Evolutionary conservation across 106 monocot species (phyloP).

Genomic region (Iris macrosiphon): DNA sequence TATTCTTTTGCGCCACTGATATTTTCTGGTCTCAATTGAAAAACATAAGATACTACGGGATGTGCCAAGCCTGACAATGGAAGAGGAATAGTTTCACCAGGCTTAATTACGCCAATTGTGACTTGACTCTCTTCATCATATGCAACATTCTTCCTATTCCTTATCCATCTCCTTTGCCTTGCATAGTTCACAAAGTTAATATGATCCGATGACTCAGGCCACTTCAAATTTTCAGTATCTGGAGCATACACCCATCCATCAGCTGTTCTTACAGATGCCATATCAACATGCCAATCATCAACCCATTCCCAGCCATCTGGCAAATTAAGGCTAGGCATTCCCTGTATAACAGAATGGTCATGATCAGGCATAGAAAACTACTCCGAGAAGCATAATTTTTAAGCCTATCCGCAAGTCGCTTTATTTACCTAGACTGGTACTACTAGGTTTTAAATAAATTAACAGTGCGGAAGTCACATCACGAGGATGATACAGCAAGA

Average conservation of each 20-base stretch:
- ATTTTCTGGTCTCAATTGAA: conserved; percentile 60
- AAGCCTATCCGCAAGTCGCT: too few species aligned
- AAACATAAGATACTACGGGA: conserved; percentile 44
- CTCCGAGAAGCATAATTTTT: background rate
- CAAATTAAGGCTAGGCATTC: conserved; percentile 23
- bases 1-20: conserved; percentile 39
- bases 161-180: conserved; percentile 84
- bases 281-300: conserved; percentile 90
- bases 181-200: conserved; percentile 31
- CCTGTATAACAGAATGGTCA: conserved; percentile 47
- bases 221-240: conserved; percentile 54
- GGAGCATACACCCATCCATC: conserved; percentile 92
- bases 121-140: conserved; percentile 25
- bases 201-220: conserved; percentile 54
- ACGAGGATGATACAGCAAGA: too few species aligned
- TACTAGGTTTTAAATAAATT: too few species aligned
- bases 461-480: too few species aligned
- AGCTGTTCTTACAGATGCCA: conserved; percentile 18
- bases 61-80: conserved; percentile 62
- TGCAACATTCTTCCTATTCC: conserved; percentile 45
- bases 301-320: conserved; percentile 81
- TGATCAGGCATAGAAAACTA: too few species aligned
- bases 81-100: conserved; percentile 70
- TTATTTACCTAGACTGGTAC: too few species aligned
- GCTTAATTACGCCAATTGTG: conserved; percentile 48